Evolutionary conservation across 371 early-diverging fungal species (phyloP).

Genomic region (Rhizopus microsporus): DNA sequence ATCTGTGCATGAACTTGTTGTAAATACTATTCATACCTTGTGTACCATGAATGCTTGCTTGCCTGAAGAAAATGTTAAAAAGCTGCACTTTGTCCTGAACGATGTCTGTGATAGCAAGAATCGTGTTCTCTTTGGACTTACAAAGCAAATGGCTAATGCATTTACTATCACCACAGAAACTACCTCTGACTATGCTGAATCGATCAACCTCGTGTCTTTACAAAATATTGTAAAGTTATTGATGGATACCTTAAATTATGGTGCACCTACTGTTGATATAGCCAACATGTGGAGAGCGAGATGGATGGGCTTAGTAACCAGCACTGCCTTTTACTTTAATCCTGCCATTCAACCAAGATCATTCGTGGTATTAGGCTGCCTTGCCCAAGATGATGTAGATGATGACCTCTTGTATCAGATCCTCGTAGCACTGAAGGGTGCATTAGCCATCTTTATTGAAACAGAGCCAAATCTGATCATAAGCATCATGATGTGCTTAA

Average conservation of each 20-base stretch:
- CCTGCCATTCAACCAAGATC: slow-evolving; percentile 92
- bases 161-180: slow-evolving; percentile 70
- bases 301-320: slow-evolving; percentile 91
- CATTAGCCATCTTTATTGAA: slow-evolving; percentile 82
- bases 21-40: slow-evolving; percentile 87
- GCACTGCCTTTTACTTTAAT: slow-evolving; percentile 91
- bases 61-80: slow-evolving; percentile 59
- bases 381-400: slow-evolving; percentile 86
- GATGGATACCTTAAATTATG: slow-evolving; percentile 76
- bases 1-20: slow-evolving; percentile 88
- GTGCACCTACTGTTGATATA: slow-evolving; percentile 72
- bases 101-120: slow-evolving; percentile 81
- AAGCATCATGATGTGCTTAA: slow-evolving; percentile 85
- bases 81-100: slow-evolving; percentile 59
- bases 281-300: slow-evolving; percentile 84
- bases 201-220: slow-evolving; percentile 72
- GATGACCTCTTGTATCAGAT: slow-evolving; percentile 89
- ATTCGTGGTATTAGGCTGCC: slow-evolving; percentile 90
- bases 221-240: slow-evolving; percentile 79
- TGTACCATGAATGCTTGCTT: slow-evolving; percentile 67
- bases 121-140: slow-evolving; percentile 79
- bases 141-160: slow-evolving; percentile 72
- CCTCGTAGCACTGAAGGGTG: slow-evolving; percentile 81
- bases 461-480: slow-evolving; percentile 73
- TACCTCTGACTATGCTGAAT: slow-evolving; percentile 62